Conservation (phyloP, 192 early-diverging fungal species). For the Backusella luteola region DNA sequence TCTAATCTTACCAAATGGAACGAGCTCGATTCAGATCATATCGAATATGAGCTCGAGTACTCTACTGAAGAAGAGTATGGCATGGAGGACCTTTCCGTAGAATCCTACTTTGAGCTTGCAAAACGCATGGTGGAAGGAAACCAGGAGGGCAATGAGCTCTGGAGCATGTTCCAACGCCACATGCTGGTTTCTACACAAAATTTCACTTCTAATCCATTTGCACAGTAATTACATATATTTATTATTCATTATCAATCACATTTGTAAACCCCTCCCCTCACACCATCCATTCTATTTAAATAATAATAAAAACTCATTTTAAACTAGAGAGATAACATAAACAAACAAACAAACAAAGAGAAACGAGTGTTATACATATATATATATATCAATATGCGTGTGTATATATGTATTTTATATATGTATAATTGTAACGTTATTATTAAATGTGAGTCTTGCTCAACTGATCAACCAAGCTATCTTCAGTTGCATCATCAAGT, state of each 20-base stretch:
- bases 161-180: slow-evolving; percentile 17
- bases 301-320: neutral
- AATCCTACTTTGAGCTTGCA: slow-evolving; percentile 26
- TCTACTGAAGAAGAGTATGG: slow-evolving; percentile 25
- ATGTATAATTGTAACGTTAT: neutral
- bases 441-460: slow-evolving; percentile 30
- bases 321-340: neutral
- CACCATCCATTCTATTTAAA: neutral
- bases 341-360: neutral
- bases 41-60: slow-evolving; percentile 36
- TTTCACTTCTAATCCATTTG: neutral
- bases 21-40: neutral
- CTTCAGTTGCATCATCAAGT: slow-evolving; percentile 22
- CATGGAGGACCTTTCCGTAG: slow-evolving; percentile 20
- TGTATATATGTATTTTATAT: neutral
- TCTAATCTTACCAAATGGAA: slow-evolving; percentile 30
- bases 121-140: slow-evolving; percentile 15
- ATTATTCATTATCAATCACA: neutral
- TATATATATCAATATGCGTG: neutral
- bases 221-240: neutral
- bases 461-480: slow-evolving; percentile 20
- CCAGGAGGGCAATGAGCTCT: neutral
- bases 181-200: slow-evolving; percentile 29
- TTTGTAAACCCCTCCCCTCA: neutral
- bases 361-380: neutral